phyloP scores from a whole-genome alignment of 306 rosid genomes.

The Leucaena leucocephala region DNA sequence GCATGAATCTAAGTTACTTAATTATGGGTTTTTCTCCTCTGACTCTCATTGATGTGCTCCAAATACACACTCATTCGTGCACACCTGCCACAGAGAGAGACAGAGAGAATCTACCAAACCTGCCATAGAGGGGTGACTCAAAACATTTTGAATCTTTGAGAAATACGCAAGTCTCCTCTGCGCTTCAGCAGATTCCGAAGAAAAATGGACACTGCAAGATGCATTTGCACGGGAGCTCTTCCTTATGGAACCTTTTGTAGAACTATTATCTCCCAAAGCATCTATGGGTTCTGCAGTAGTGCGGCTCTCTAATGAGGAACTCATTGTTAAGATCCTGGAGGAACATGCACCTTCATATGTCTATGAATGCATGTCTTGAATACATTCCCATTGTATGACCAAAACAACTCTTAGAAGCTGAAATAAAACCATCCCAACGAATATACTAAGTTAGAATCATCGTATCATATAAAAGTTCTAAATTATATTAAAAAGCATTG shows the following conservation, averaged over 20 bases:
- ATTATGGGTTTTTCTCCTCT: neutral
- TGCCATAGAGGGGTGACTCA: conserved; percentile 49
- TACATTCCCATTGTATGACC: conserved; percentile 19
- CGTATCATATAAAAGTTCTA: neutral
- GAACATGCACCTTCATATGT: conserved; percentile 40
- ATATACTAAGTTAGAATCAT: conserved; percentile 20
- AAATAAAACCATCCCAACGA: conserved; percentile 5
- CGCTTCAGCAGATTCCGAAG: conserved; percentile 47
- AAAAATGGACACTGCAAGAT: conserved; percentile 32
- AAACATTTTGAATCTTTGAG: conserved; percentile 56
- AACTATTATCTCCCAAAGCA: conserved; percentile 43
- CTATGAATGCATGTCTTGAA: conserved; percentile 1
- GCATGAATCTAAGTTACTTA: neutral
- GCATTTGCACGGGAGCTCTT: conserved; percentile 43
- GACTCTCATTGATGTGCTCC: neutral
- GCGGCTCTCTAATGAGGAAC: conserved; percentile 29
- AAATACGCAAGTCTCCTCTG: conserved; percentile 41
- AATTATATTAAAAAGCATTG: neutral
- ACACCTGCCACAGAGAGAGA: neutral
- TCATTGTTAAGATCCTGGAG: conserved; percentile 51
- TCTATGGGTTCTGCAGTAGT: conserved; percentile 34
- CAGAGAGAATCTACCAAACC: conserved; percentile 40
- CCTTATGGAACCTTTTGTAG: conserved; percentile 28
- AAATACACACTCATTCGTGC: no score
- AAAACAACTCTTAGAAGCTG: conserved; percentile 25